Percentiles rank a stretch among this genome's conserved stretches.
Conservation (phyloP, 495 filamentous ascomycete genomes). For the Talaromyces thailandensis region DNA sequence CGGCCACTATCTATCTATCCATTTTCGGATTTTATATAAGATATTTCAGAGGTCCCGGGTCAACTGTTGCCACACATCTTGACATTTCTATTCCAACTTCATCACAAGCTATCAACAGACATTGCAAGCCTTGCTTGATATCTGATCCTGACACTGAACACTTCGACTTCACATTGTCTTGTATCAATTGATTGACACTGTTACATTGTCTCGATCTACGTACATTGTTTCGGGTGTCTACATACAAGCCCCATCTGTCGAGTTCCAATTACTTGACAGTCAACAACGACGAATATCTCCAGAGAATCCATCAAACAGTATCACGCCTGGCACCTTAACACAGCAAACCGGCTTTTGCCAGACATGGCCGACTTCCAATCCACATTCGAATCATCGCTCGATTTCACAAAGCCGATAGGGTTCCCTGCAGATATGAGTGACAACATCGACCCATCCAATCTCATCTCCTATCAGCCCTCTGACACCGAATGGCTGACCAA, state of each 20-base stretch:
- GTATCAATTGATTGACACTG: background rate
- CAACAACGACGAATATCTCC: background rate
- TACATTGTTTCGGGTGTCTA: background rate
- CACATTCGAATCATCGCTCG: conserved; percentile 1
- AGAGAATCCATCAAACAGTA: background rate
- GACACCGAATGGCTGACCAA: background rate
- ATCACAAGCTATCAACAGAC: background rate
- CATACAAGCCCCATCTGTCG: background rate
- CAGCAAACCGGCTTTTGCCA: background rate
- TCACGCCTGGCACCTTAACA: background rate
- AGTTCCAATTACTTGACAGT: background rate
- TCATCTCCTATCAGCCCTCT: background rate
- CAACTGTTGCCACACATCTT: background rate
- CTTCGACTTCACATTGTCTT: background rate
- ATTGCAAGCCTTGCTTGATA: background rate
- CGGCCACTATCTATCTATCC: background rate
- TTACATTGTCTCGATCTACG: background rate
- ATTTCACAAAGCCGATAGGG: conserved; percentile 1
- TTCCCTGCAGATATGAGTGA: background rate
- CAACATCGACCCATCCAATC: background rate
- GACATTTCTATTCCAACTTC: background rate
- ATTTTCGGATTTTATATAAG: background rate
- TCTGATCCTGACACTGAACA: background rate
- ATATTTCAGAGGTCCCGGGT: background rate
- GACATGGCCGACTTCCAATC: background rate